Evolutionary conservation across 164 flowering plant species (phyloP).

Genomic region (Macadamia integrifolia): DNA sequence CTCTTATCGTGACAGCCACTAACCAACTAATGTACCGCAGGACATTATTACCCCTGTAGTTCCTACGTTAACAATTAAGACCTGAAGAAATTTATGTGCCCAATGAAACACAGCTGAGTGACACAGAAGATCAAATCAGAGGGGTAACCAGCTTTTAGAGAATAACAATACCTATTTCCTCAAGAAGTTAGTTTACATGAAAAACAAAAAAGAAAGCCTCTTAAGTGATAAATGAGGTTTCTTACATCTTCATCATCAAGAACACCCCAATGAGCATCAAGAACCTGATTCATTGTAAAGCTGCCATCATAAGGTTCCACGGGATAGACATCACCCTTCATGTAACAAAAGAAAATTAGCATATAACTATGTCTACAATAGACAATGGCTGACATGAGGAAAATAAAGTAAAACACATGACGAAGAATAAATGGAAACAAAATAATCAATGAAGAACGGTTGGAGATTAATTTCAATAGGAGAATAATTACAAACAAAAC

Average conservation of each 20-base stretch:
- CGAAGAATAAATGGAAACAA: not conserved
- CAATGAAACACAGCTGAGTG: not conserved
- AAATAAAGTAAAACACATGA: not conserved
- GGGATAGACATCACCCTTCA: constrained; percentile 98
- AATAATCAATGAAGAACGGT: not conserved
- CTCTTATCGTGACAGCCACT: too few species aligned
- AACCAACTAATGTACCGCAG: too few species aligned
- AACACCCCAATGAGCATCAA: constrained; percentile 98
- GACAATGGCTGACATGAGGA: not conserved
- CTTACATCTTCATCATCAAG: constrained; percentile 89
- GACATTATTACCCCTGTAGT: too few species aligned
- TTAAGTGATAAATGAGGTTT: constrained; percentile 1
- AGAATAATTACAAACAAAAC: not conserved
- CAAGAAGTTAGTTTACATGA: not conserved
- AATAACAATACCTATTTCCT: not conserved
- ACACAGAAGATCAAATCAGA: not conserved
- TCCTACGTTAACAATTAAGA: too few species aligned
- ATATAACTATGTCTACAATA: constrained; percentile 1
- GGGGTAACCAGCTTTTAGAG: too few species aligned
- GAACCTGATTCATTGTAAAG: constrained; percentile 51
- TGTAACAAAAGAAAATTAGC: not conserved
- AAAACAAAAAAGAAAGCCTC: not conserved
- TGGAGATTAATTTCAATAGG: not conserved
- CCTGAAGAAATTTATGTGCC: not conserved
- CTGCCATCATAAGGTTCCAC: constrained; percentile 56